Percentiles rank a stretch among this genome's conserved stretches.
Conservation (phyloP, 208 protist species). For the Endotrypanum monterogeii region DNA sequence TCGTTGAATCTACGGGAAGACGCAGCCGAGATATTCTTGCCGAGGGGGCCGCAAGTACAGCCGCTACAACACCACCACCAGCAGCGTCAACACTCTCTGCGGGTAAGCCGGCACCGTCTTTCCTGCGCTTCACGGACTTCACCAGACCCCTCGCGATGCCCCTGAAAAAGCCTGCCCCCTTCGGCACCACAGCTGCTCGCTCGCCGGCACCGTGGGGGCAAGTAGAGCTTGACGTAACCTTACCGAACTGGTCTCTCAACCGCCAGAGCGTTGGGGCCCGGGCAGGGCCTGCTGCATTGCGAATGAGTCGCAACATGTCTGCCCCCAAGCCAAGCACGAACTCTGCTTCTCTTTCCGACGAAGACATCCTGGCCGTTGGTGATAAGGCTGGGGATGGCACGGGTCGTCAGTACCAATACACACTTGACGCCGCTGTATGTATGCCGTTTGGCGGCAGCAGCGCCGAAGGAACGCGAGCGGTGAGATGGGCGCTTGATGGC, state of each 20-base stretch:
- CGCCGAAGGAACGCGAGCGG: neutral
- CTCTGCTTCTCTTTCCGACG: constrained; percentile 29
- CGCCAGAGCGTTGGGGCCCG: constrained; percentile 33
- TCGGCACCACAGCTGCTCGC: neutral
- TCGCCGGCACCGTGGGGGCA: constrained; percentile 15
- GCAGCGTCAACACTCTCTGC: neutral
- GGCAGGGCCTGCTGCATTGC: constrained; percentile 22
- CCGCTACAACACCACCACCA: neutral
- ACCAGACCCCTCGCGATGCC: constrained; percentile 15
- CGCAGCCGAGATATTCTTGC: neutral
- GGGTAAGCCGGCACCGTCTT: constrained; percentile 9
- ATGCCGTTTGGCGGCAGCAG: constrained; percentile 11
- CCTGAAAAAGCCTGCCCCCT: neutral
- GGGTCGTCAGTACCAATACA: constrained; percentile 19
- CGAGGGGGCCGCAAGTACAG: neutral
- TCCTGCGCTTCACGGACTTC: constrained; percentile 27
- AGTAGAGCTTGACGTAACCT: constrained; percentile 19
- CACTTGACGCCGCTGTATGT: constrained; percentile 28
- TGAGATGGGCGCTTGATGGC: constrained; percentile 12
- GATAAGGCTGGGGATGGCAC: neutral
- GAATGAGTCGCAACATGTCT: constrained; percentile 18
- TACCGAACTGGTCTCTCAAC: constrained; percentile 25
- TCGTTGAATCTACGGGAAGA: neutral
- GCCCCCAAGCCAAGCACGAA: constrained; percentile 21
- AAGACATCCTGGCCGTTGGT: constrained; percentile 13